A percentile compares a stretch with the other conserved stretches of the same genome.
Evolutionary conservation across 148 eudicot species (phyloP).

Genomic region (Vaccinium vitisidaea): DNA sequence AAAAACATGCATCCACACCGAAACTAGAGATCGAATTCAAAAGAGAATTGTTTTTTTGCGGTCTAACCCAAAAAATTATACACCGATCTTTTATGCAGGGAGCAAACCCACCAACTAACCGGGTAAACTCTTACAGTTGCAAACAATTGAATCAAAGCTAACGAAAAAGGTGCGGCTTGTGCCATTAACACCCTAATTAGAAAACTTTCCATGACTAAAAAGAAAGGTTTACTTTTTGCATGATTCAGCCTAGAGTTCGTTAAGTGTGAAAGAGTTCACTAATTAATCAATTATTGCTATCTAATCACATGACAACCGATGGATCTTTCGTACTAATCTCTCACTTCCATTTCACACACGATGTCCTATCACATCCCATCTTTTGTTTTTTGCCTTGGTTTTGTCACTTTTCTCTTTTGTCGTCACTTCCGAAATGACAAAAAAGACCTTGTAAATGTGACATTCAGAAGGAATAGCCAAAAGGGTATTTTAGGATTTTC

Average conservation of each 20-base stretch:
- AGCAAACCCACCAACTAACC: too few relatives aligned
- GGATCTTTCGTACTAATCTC: not conserved
- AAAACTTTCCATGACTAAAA: not conserved
- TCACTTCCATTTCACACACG: not conserved
- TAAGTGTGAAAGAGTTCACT: not conserved
- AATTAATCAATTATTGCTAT: not conserved
- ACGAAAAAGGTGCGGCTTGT: not conserved
- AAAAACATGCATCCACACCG: too few relatives aligned
- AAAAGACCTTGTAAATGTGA: not conserved
- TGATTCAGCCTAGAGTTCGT: not conserved
- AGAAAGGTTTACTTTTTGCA: not conserved
- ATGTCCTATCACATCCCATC: not conserved
- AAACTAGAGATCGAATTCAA: too few relatives aligned
- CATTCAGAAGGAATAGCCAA: not conserved
- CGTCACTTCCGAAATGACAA: not conserved
- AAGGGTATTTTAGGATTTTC: not conserved
- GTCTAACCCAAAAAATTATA: too few relatives aligned
- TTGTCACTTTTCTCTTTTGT: not conserved
- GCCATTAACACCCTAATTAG: not conserved
- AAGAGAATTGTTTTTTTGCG: too few relatives aligned
- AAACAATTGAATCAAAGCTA: not conserved
- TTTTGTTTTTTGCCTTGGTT: not conserved
- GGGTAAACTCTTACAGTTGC: too few relatives aligned
- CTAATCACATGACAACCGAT: not conserved
- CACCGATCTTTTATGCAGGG: too few relatives aligned